A percentile compares a stretch with the other conserved stretches of the same genome.
Conservation (phyloP, 768 basidiomycete genomes). For the Panus rudis region DNA sequence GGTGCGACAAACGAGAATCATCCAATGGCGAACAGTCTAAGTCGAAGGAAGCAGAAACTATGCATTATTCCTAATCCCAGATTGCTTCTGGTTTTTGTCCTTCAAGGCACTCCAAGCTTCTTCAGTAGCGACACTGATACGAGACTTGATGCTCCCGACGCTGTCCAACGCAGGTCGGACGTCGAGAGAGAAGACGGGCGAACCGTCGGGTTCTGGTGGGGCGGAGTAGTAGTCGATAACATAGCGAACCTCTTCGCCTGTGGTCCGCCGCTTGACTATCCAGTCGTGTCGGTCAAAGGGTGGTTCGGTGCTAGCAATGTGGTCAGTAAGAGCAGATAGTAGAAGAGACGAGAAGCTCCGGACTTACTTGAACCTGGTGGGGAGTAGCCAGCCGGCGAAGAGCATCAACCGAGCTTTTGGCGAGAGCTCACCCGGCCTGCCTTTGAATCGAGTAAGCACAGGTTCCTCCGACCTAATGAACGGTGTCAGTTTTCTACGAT, state of each 20-base stretch:
- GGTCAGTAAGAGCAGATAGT: constrained; percentile 1
- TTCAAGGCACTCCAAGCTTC: constrained; percentile 52
- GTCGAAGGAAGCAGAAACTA: background rate
- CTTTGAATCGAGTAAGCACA: constrained; percentile 79
- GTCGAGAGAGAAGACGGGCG: constrained; percentile 92
- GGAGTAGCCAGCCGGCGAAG: constrained; percentile 84
- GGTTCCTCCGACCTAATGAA: constrained; percentile 53
- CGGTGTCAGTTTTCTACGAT: background rate
- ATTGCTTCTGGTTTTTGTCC: no score
- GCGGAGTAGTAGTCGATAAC: constrained; percentile 99
- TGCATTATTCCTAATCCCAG: no score
- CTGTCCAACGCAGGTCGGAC: constrained; percentile 93
- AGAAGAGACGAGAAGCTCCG: background rate
- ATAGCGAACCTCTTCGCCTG: constrained; percentile 83
- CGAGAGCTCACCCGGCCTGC: constrained; percentile 86
- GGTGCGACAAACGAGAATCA: background rate
- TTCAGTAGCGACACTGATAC: constrained; percentile 63
- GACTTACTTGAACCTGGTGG: constrained; percentile 82
- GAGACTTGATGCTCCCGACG: constrained; percentile 58
- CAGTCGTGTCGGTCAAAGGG: constrained; percentile 97
- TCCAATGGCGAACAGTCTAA: background rate
- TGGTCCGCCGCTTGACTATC: constrained; percentile 76
- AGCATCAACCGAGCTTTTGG: constrained; percentile 89
- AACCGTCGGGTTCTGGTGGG: constrained; percentile 81
- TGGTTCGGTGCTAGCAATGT: constrained; percentile 61